A percentile compares a stretch with the other conserved stretches of the same genome.
These are phyloP conservation scores for Suhomyces ambrosiae DNA, from an alignment of 1,139 yeast genomes.

Conservation along the genomic window DNA sequence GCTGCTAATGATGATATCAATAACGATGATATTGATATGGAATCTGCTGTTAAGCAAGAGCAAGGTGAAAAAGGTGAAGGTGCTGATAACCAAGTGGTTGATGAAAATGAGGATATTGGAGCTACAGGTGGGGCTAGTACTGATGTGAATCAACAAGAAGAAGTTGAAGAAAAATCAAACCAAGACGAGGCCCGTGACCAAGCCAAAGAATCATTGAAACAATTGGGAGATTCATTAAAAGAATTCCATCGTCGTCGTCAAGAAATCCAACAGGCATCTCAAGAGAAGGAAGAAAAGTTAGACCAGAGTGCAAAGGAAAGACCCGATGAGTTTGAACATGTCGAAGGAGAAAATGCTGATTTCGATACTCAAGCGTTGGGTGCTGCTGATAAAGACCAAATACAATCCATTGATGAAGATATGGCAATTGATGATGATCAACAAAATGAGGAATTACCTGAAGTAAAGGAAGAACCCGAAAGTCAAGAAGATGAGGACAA, in stretches of 20 bases:
- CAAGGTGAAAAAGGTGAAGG: slow-evolving; percentile 77
- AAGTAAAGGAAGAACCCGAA: slow-evolving; percentile 22
- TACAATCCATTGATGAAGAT: slow-evolving; percentile 75
- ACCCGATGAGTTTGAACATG: slow-evolving; percentile 90
- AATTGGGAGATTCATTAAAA: slow-evolving; percentile 86
- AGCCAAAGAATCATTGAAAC: slow-evolving; percentile 81
- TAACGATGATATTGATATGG: slow-evolving; percentile 56
- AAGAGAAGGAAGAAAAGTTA: slow-evolving; percentile 45
- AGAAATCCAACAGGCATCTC: slow-evolving; percentile 72
- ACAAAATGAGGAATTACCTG: slow-evolving; percentile 23
- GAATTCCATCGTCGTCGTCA: slow-evolving; percentile 91
- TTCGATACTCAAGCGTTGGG: slow-evolving; percentile 90
- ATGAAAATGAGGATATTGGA: slow-evolving; percentile 72
- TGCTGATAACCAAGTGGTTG: slow-evolving; percentile 65
- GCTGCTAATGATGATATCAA: slow-evolving; percentile 56
- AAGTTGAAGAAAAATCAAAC: slow-evolving; percentile 25
- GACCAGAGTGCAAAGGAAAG: slow-evolving; percentile 60
- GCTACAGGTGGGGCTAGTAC: slow-evolving; percentile 63
- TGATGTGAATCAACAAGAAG: slow-evolving; percentile 48
- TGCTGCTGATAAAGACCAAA: slow-evolving; percentile 79
- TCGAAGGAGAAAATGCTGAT: slow-evolving; percentile 79
- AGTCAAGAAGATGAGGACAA: slow-evolving; percentile 24
- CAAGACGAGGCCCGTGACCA: slow-evolving; percentile 68
- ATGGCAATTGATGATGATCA: slow-evolving; percentile 81
- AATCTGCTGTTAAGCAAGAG: slow-evolving; percentile 71